A percentile compares a stretch with the other conserved stretches of the same genome.
These are phyloP conservation scores for Torrubiella hemipterigena DNA, from an alignment of 2,329 filamentous ascomycete genomes.

Conservation along the genomic window DNA sequence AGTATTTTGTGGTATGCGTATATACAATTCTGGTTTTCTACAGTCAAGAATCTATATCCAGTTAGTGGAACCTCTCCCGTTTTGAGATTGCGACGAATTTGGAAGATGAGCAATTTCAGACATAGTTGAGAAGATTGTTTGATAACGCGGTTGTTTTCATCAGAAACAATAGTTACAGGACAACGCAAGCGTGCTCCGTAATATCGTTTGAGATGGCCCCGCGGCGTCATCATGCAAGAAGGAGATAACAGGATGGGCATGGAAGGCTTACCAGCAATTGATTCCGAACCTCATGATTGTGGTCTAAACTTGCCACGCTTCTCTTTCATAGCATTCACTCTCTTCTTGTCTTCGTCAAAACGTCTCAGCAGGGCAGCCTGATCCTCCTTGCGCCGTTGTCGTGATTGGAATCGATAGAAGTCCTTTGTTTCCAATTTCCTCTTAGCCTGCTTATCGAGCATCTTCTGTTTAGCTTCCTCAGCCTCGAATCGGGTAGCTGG, in stretches of 20 bases:
- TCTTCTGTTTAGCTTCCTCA: conserved; percentile 44
- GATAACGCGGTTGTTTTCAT: conserved; percentile 50
- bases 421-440: conserved; percentile 54
- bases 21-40: no score
- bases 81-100: no score
- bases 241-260: no score
- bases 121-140: conserved; percentile 54
- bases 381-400: conserved; percentile 66
- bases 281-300: conserved; percentile 23
- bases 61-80: no score
- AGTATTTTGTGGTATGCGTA: no score
- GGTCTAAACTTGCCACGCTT: conserved; percentile 51
- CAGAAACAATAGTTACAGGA: conserved; percentile 22
- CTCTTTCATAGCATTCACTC: conserved; percentile 59
- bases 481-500: conserved; percentile 63
- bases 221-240: conserved; percentile 36
- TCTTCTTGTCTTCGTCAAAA: conserved; percentile 66
- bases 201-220: conserved; percentile 44
- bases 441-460: conserved; percentile 50
- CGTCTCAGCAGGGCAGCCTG: conserved; percentile 55
- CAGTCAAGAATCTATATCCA: no score
- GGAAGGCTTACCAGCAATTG: no score
- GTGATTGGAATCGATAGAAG: conserved; percentile 76
- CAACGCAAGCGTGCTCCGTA: no score
- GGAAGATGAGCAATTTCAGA: conserved; percentile 31